A percentile compares a stretch with the other conserved stretches of the same genome.
phyloP scores from a whole-genome alignment of 2,329 filamentous ascomycete genomes.

The Verticillium isaacii region DNA sequence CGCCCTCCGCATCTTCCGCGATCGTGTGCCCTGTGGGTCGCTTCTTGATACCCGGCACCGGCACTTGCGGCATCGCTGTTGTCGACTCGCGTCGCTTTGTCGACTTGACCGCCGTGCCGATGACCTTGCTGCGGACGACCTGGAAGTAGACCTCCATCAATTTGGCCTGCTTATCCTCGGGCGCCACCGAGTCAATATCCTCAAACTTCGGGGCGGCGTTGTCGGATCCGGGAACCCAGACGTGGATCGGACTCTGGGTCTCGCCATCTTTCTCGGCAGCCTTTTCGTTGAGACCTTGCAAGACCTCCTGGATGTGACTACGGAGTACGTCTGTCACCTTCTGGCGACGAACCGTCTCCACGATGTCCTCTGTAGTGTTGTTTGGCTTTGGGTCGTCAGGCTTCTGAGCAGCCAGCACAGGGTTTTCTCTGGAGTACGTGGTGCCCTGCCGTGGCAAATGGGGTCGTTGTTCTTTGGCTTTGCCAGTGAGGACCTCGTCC shows the following conservation, averaged over 20 bases:
- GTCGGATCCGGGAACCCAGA: background rate
- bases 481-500: slow-evolving; percentile 37
- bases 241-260: background rate
- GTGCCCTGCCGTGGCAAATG: background rate
- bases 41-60: background rate
- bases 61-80: background rate
- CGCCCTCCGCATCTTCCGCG: background rate
- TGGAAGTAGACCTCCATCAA: slow-evolving; percentile 51
- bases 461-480: slow-evolving; percentile 13
- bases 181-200: slow-evolving; percentile 39
- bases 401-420: background rate
- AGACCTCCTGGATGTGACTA: slow-evolving; percentile 43
- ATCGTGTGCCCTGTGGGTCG: background rate
- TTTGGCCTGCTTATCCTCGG: slow-evolving; percentile 42
- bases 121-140: slow-evolving; percentile 34
- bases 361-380: slow-evolving; percentile 8
- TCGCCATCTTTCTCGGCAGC: background rate
- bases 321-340: slow-evolving; percentile 41
- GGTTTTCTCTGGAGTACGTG: background rate
- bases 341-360: slow-evolving; percentile 21
- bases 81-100: slow-evolving; percentile 13
- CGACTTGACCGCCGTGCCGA: slow-evolving; percentile 24
- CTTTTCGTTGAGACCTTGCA: slow-evolving; percentile 37
- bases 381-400: background rate
- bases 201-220: slow-evolving; percentile 26